Evolutionary conservation across 768 basidiomycete species (phyloP), one percentile per base, ranked within the genome.

Genomic region (Kwoniella sp.): DNA sequence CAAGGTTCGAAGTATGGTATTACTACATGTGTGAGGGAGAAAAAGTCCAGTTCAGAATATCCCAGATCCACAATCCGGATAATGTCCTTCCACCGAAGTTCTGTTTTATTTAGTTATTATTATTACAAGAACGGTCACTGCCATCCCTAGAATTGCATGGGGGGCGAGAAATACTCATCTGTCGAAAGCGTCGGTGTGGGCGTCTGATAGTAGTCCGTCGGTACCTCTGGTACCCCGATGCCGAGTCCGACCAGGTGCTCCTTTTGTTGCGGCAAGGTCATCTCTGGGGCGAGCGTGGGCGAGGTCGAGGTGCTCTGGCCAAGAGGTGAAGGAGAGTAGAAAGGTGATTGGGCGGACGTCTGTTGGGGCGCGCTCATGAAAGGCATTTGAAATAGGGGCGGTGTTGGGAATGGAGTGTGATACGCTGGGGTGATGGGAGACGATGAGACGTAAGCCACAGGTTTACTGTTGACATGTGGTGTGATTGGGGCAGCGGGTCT

Each of bases 201-300:
- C 3, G 52, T 59, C 15, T 63, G 63, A n/a, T 68, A 67, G 22
- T 60, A 57, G 29, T 67, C 65, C 10, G 33, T 24, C 26, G 60
- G 55, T 44, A 58, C 44, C 55, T 57, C 57, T 30, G 59, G 59
- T 40, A 70, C 59, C 17, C 70, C 68, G 46, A 76, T 64, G 2
- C 74, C 74, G 12, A 76, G 65, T 21, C 74, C 74, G 37, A 76
- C 57, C 8, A 76, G 57, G 3, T 40, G 29, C 52, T 68, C 64
- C 26, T 62, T 55, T 53, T 53, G 30, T 33, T 40, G 52, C 24
- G 37, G 64, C 33, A 65, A 47, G 5, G 46, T 19, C 60, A 71
- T 59, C 33, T 66, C 67, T 13, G 70, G 73, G 9, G 70, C 70
- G 17, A 74, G 56, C 13, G 76, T 73, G 12, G 73, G 73, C 17